Conservation (phyloP, 78 protist species). For the Dictyostelium brefeldianum region DNA sequence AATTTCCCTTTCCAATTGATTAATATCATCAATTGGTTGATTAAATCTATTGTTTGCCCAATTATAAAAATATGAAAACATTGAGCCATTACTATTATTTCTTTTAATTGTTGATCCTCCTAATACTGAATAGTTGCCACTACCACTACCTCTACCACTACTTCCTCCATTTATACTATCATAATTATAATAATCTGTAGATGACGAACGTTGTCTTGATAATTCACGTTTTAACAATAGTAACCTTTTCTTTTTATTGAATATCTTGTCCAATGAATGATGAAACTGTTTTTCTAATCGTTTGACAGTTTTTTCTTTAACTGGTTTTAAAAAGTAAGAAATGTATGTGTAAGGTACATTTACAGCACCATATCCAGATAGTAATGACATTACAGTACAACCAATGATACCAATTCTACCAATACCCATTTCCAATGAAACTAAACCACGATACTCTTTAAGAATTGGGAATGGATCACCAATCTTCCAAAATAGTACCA, state of each 20-base stretch:
- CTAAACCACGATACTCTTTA: conserved; percentile 74
- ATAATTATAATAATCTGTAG: not conserved
- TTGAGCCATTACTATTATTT: not conserved
- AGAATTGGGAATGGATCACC: conserved; percentile 91
- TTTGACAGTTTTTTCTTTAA: conserved; percentile 21
- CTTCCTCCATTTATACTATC: not conserved
- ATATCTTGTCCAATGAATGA: conserved; percentile 52
- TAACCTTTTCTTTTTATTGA: conserved; percentile 59
- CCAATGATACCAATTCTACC: conserved; percentile 90
- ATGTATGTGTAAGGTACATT: conserved; percentile 84
- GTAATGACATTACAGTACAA: conserved; percentile 89
- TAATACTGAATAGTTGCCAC: not conserved
- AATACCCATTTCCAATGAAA: conserved; percentile 86
- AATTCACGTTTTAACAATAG: conserved; percentile 24
- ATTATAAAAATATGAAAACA: not conserved
- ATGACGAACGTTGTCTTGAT: not conserved
- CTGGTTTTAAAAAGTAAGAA: conserved; percentile 67
- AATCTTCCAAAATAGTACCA: conserved; percentile 86
- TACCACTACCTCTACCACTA: not conserved
- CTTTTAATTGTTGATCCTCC: not conserved
- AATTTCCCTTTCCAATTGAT: conserved; percentile 34
- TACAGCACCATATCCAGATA: conserved; percentile 94
- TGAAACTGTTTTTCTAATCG: conserved; percentile 31
- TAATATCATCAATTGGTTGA: conserved; percentile 38
- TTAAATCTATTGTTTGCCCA: not conserved